Evolutionary conservation across 2,329 filamentous ascomycete genomes (phyloP), one percentile per base, ranked within the genome.

Genomic region (Ophiostoma piceae): DNA sequence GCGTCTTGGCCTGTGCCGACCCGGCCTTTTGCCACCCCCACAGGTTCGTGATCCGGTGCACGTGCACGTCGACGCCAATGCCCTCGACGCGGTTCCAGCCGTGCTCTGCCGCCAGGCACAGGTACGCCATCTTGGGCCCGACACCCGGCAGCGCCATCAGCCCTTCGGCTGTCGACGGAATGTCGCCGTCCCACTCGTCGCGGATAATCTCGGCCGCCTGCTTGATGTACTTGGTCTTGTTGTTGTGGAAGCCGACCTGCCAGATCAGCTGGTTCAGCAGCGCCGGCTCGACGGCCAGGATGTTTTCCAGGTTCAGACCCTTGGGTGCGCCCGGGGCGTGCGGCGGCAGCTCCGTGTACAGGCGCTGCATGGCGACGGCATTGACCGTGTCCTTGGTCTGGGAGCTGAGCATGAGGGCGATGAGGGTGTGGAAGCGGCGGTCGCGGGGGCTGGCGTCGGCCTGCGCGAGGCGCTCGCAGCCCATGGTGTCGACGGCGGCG

Each of bases 401-500:
- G 67, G 90, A 92, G 47, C 90, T 94, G 43, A 97, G 85, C 94
- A 97, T 97, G 72, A 97, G 83, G 16, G 93, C 87, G 54, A 96
- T 84, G 39, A 97, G 85, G 2, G 92, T 96, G 76, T 97, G 94
- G 75, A 96, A 94, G 7, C 94, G 86, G 77, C 88, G 88, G 76
- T 87, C 85, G 71, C 80, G 82, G 35, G 82, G 77, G 70, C 80
- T 83, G 12, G 84, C 83, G 1, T 75, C 78, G 19, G 80, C 77
- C 66, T 84, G 80, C 2, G 91, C 91, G 11, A 95, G 83, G 8
- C 87, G 86, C 79, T 93, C 93, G 79, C 95, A 99, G 12, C 95
- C 95, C 94, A 98, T 97, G 0, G 94, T 98, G 78, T 99, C 95
- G 12, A 99, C 95, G 0, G 94, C 91, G 0, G 95, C 95, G 85